Percentiles rank a stretch among this genome's conserved stretches.
These are phyloP conservation scores for Alternaria angustiovoidea DNA, from an alignment of 2,329 filamentous ascomycete species.

Conservation along the genomic window DNA sequence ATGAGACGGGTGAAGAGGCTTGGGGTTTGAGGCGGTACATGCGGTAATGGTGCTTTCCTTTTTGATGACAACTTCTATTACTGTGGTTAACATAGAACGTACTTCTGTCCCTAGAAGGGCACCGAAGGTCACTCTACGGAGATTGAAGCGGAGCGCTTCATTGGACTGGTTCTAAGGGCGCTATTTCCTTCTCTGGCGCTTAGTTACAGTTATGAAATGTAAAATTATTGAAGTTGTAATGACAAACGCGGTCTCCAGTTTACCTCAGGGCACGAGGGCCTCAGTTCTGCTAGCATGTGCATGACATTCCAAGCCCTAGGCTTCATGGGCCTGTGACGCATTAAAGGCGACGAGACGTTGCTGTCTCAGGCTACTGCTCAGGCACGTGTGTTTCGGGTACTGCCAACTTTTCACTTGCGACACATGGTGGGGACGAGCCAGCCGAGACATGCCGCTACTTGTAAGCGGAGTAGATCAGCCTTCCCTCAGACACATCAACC, in stretches of 20 bases:
- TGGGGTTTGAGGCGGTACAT: conserved; percentile 16
- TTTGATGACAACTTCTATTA: conserved; percentile 27
- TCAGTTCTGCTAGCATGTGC: conserved; percentile 6
- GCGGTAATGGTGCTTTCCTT: conserved; percentile 40
- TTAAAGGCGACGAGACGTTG: conserved; percentile 15
- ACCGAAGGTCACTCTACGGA: conserved; percentile 39
- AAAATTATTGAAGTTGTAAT: conserved; percentile 33
- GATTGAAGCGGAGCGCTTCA: conserved; percentile 45
- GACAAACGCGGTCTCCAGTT: not conserved
- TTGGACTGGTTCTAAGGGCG: conserved; percentile 45
- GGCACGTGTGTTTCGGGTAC: conserved; percentile 15
- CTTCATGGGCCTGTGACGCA: conserved; percentile 2
- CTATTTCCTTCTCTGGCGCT: conserved; percentile 30
- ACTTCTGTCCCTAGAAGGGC: conserved; percentile 35
- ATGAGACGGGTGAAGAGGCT: not conserved
- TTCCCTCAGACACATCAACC: not conserved
- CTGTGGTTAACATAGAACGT: conserved; percentile 37
- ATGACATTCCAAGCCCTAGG: not conserved
- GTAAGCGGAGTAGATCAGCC: not conserved
- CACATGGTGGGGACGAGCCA: not conserved
- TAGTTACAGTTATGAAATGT: conserved; percentile 40
- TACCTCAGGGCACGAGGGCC: not conserved
- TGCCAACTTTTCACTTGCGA: not conserved
- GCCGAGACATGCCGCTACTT: not conserved
- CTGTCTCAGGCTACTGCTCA: conserved; percentile 24